Percentiles rank a stretch among this genome's conserved stretches.
phyloP scores from a whole-genome alignment of 495 filamentous ascomycete species.

The Daldinia bambusicola region DNA sequence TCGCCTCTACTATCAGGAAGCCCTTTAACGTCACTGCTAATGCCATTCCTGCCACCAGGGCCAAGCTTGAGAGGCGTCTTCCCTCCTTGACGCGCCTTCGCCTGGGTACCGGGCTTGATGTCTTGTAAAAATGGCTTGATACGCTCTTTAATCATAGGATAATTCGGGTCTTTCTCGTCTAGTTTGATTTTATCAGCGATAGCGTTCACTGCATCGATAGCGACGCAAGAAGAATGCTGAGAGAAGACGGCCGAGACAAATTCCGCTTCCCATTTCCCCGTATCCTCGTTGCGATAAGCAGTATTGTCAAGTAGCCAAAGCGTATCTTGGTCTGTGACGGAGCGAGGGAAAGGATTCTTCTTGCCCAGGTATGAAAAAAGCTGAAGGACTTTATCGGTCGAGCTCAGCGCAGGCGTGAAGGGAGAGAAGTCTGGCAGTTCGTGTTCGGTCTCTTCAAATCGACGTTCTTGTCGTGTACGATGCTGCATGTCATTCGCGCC shows the following conservation, averaged over 20 bases:
- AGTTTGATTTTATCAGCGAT: slow-evolving; percentile 79
- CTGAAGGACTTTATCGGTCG: slow-evolving; percentile 46
- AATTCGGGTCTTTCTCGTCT: slow-evolving; percentile 68
- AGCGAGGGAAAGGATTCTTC: slow-evolving; percentile 56
- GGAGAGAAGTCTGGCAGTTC: slow-evolving; percentile 49
- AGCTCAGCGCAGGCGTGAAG: slow-evolving; percentile 18
- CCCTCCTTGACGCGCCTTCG: slow-evolving; percentile 65
- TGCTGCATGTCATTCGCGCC: slow-evolving; percentile 49
- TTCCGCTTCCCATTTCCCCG: slow-evolving; percentile 75
- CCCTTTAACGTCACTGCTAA: slow-evolving; percentile 68
- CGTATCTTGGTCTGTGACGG: slow-evolving; percentile 61
- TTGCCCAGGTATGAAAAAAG: slow-evolving; percentile 60
- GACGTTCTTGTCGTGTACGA: slow-evolving; percentile 54
- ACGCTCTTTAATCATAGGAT: slow-evolving; percentile 72
- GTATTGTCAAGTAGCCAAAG: slow-evolving; percentile 95
- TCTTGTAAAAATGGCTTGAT: slow-evolving; percentile 80
- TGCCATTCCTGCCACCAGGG: slow-evolving; percentile 74
- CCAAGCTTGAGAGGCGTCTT: slow-evolving; percentile 66
- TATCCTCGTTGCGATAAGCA: slow-evolving; percentile 67
- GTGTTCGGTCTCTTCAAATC: slow-evolving; percentile 56
- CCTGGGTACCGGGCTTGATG: slow-evolving; percentile 72
- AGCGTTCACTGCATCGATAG: slow-evolving; percentile 72
- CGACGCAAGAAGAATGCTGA: slow-evolving; percentile 69
- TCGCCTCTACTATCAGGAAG: slow-evolving; percentile 55
- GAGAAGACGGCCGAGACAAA: slow-evolving; percentile 84